Evolutionary conservation across 1,284 basidiomycete species (phyloP).

Genomic region (Athelia sp.): DNA sequence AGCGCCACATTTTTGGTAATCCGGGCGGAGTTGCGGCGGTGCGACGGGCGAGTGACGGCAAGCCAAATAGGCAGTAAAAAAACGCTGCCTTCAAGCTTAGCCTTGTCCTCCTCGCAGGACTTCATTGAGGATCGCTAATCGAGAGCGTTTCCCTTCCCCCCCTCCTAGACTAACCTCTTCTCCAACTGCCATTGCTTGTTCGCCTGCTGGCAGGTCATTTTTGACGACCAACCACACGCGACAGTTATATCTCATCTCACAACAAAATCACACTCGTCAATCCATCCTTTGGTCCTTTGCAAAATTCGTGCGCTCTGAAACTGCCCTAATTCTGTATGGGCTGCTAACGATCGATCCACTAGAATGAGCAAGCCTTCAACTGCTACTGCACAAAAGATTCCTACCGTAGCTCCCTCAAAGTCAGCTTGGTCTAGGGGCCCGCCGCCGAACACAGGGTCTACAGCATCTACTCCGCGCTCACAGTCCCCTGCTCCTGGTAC

Average conservation of each 20-base stretch:
- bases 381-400: constrained; percentile 64
- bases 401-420: constrained; percentile 62
- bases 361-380: constrained; percentile 87
- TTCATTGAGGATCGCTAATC: neutral
- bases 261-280: constrained; percentile 40
- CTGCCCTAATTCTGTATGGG: constrained; percentile 10
- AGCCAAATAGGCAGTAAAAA: too few species aligned
- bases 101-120: too few species aligned
- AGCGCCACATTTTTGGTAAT: too few species aligned
- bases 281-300: too few species aligned
- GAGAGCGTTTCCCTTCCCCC: too few species aligned
- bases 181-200: constrained; percentile 34
- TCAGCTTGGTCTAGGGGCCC: constrained; percentile 84
- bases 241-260: constrained; percentile 46
- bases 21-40: too few species aligned
- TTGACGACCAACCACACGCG: constrained; percentile 75
- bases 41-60: too few species aligned
- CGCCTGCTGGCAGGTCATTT: constrained; percentile 88
- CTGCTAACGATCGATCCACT: constrained; percentile 4
- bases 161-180: constrained; percentile 6
- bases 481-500: constrained; percentile 86
- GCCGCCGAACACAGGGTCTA: constrained; percentile 57
- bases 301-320: constrained; percentile 47
- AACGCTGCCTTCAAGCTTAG: too few species aligned
- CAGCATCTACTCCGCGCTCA: constrained; percentile 57